These are phyloP conservation scores for Quillaja saponaria DNA, from an alignment of 306 rosid genomes.

Conservation along the genomic window DNA sequence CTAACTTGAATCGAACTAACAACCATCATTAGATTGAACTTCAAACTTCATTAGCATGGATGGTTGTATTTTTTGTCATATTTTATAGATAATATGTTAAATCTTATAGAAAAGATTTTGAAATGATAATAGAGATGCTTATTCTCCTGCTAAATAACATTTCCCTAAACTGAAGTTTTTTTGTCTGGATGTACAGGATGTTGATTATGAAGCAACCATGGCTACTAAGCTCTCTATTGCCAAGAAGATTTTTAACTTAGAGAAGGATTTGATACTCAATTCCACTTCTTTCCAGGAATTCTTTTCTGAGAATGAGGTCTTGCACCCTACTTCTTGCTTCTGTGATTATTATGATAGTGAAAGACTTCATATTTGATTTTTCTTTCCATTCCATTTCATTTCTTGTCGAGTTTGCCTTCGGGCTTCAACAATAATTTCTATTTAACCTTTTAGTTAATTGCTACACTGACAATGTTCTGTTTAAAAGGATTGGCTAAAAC, in stretches of 20 bases:
- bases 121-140: not conserved
- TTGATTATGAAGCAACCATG: slow-evolving; percentile 88
- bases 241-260: slow-evolving; percentile 67
- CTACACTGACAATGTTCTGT: slow-evolving; percentile 29
- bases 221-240: slow-evolving; percentile 79
- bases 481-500: slow-evolving; percentile 90
- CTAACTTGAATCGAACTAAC: slow-evolving; percentile 7
- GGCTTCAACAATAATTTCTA: slow-evolving; percentile 2
- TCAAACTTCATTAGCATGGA: slow-evolving; percentile 7
- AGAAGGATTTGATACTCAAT: slow-evolving; percentile 69
- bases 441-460: slow-evolving; percentile 13
- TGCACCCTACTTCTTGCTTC: slow-evolving; percentile 21
- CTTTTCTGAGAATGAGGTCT: slow-evolving; percentile 82
- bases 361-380: slow-evolving; percentile 5
- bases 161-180: not conserved
- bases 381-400: slow-evolving; percentile 3
- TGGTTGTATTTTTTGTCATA: slow-evolving; percentile 17
- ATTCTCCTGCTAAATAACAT: not conserved
- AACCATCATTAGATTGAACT: not conserved
- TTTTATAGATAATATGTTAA: not conserved
- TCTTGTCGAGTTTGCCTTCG: slow-evolving; percentile 20
- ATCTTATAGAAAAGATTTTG: not conserved
- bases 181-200: slow-evolving; percentile 51
- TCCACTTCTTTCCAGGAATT: slow-evolving; percentile 70
- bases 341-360: slow-evolving; percentile 20